These are phyloP conservation scores for Fusarium lyarnte DNA, from an alignment of 2,329 filamentous ascomycete species.

Conservation along the genomic window DNA sequence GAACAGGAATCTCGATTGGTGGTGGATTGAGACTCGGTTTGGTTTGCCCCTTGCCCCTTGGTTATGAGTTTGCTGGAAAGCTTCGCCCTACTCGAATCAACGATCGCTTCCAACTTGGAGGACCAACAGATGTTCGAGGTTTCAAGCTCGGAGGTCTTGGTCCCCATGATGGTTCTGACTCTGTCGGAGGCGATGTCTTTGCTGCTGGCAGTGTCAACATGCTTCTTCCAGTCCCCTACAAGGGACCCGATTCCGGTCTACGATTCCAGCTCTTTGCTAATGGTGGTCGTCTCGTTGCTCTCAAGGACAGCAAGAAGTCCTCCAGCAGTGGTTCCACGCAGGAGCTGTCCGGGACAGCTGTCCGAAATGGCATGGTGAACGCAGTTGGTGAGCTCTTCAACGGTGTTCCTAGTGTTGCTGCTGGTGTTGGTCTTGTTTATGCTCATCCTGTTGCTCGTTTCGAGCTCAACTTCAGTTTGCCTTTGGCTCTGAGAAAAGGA, in stretches of 20 bases:
- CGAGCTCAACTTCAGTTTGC: constrained; percentile 94
- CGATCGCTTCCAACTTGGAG: constrained; percentile 94
- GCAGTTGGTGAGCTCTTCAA: constrained; percentile 77
- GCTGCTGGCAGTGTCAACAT: constrained; percentile 89
- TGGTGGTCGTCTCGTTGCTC: constrained; percentile 82
- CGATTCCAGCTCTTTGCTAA: constrained; percentile 93
- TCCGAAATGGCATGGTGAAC: constrained; percentile 62
- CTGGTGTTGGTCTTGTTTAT: constrained; percentile 91
- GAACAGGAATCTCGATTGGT: constrained; percentile 83
- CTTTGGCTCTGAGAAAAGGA: constrained; percentile 80
- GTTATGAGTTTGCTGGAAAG: constrained; percentile 59
- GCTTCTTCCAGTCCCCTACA: constrained; percentile 83
- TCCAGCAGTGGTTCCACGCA: constrained; percentile 48
- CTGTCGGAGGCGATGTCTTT: constrained; percentile 91
- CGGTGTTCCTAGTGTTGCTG: constrained; percentile 84
- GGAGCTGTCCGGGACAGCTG: constrained; percentile 54
- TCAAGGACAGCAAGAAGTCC: constrained; percentile 68
- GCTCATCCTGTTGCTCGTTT: constrained; percentile 93
- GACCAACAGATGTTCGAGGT: constrained; percentile 92
- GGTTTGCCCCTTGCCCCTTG: constrained; percentile 81
- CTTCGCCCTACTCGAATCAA: constrained; percentile 82
- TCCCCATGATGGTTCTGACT: constrained; percentile 84
- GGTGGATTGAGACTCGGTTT: constrained; percentile 83
- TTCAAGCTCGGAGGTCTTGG: constrained; percentile 92
- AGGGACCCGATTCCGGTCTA: constrained; percentile 84